phyloP scores from a whole-genome alignment of 2,329 filamentous ascomycete genomes.

The Aspergillus sp. region DNA sequence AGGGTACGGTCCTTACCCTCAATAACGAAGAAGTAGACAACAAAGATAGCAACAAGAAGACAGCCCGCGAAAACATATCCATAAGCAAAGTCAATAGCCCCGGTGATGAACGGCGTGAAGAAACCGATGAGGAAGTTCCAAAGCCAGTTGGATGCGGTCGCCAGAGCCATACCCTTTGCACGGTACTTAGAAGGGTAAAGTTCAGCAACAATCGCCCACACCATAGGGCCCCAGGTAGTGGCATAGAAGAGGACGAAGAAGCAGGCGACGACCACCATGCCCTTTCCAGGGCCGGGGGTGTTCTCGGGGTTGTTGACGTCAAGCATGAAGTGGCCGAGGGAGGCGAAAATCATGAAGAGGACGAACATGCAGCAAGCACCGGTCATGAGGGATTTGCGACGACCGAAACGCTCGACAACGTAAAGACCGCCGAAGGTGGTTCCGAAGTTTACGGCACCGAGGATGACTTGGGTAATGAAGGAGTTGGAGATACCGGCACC shows the following conservation, averaged over 20 bases:
- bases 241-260: conserved; percentile 70
- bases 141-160: conserved; percentile 74
- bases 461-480: conserved; percentile 64
- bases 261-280: conserved; percentile 71
- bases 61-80: conserved; percentile 76
- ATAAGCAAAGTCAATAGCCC: conserved; percentile 69
- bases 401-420: conserved; percentile 67
- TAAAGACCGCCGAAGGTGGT: conserved; percentile 67
- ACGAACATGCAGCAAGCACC: conserved; percentile 66
- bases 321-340: conserved; percentile 51
- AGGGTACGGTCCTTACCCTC: conserved; percentile 69
- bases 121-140: conserved; percentile 74
- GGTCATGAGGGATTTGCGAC: conserved; percentile 65
- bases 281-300: conserved; percentile 55
- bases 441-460: conserved; percentile 66
- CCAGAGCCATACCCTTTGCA: conserved; percentile 76
- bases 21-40: conserved; percentile 74
- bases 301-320: conserved; percentile 41
- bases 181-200: conserved; percentile 51
- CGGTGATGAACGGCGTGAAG: conserved; percentile 76
- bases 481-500: conserved; percentile 65
- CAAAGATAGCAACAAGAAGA: conserved; percentile 60
- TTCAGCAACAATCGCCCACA: conserved; percentile 49
- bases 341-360: conserved; percentile 66
- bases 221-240: conserved; percentile 65